Base-by-base conservation (phyloP, 73 alveolate genomes). In the Paramecium primaurelia region DNA sequence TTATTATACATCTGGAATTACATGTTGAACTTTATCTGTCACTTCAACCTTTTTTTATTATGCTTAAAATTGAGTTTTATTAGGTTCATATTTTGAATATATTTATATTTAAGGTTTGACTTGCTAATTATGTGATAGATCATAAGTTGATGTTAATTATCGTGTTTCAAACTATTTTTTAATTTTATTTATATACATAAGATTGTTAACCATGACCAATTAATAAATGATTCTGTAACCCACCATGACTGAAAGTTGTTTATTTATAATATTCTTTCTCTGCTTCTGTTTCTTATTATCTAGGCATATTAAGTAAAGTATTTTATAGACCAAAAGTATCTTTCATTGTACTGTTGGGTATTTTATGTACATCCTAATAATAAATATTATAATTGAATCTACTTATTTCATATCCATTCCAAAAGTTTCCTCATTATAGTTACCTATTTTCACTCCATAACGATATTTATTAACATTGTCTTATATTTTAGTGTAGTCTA, bases 391-490 rank as follows among this genome's bases (percentile, higher is more conserved):
- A 3, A 25, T 34, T 38, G 5, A n/a, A 28, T 36, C 16, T 87
- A 73, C 86, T 36, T 87, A 37, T 42, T 54, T 77, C 93, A 87
- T 71, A 89, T 89, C 94, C 86, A 71, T 12, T 28, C 94, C 94
- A 89, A 89, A 89, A 25, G 71, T 89, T 47, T 89, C 94, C 77
- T 89, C 94, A 51, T 77, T 83, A 45, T 71, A 89, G 45, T 89
- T 89, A 12, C 94, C 94, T 30, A 89, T 44, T n/a, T 71, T 77
- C 22, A 89, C 94, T 42, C 94, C 94, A 89, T 64, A 89, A 32
- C 94, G 75, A 73, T 89, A 89, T 42, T 89, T 89, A 89, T 89
- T 89, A 1, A 89, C 94, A 73, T 89, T 89, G 77, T 89, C 94
- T 45, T 89, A 73, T 47, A 89, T 89, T 64, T 80, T 80, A 25